Conservation (phyloP, 371 early-diverging fungal genomes). For the Ecytonucleospora hepatopenaei region DNA sequence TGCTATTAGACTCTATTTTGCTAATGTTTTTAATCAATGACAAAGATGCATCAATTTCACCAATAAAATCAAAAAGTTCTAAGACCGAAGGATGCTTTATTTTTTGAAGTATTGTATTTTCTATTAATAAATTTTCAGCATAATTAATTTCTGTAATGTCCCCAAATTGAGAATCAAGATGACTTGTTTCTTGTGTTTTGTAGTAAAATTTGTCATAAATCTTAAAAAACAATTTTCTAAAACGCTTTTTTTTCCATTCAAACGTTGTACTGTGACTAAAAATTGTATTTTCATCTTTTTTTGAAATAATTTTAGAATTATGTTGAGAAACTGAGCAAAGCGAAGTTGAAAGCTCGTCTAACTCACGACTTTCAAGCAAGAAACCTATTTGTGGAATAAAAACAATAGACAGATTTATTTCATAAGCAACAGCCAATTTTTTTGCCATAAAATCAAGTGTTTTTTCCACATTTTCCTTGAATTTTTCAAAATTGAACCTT, state of each 20-base stretch:
- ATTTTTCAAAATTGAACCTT: no score
- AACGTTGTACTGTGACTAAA: neutral
- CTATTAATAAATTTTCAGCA: no score
- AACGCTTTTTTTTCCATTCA: neutral
- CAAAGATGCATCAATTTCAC: no score
- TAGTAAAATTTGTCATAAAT: slow-evolving; percentile 8
- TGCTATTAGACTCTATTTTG: no score
- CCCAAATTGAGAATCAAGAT: slow-evolving; percentile 18
- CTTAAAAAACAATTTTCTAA: slow-evolving; percentile 11
- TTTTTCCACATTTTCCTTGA: no score
- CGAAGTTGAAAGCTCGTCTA: neutral
- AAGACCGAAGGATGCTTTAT: no score
- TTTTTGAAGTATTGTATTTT: no score
- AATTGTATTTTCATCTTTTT: no score
- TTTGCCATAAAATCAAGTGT: neutral
- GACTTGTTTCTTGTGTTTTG: slow-evolving; percentile 19
- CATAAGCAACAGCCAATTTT: neutral
- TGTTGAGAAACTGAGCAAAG: neutral
- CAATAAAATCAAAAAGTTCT: no score
- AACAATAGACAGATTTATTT: neutral
- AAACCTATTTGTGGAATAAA: neutral
- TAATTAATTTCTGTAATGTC: no score
- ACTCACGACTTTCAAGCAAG: neutral
- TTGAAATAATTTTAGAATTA: neutral
- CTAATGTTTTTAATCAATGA: no score